phyloP scores from a whole-genome alignment of 345 rosid species.

The Acer yangbiense region DNA sequence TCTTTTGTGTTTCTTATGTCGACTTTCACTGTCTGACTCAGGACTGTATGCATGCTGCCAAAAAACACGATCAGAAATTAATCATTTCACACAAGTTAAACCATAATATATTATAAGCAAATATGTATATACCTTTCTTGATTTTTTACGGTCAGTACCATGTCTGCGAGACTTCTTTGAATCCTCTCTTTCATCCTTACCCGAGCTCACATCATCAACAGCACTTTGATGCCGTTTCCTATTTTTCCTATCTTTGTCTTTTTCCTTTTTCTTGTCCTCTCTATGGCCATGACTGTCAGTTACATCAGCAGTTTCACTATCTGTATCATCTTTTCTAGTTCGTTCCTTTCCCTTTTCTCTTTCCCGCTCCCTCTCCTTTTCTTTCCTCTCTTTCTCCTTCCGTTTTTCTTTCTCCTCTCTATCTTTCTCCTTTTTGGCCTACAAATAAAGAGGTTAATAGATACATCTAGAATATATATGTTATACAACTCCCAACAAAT shows the following conservation, averaged over 20 bases:
- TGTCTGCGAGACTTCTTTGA: conserved; percentile 78
- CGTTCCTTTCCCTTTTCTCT: conserved; percentile 80
- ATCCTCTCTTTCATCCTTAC: conserved; percentile 81
- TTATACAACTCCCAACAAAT: too few species aligned
- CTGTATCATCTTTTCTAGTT: conserved; percentile 74
- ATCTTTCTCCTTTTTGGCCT: conserved; percentile 82
- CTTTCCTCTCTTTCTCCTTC: conserved; percentile 68
- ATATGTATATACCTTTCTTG: conserved; percentile 66
- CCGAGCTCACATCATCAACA: conserved; percentile 75
- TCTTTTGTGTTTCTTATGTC: conserved; percentile 76
- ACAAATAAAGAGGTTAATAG: conserved; percentile 18
- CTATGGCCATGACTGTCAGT: conserved; percentile 61
- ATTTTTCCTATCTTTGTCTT: conserved; percentile 81
- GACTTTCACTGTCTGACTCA: conserved; percentile 76
- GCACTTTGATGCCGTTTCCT: conserved; percentile 74
- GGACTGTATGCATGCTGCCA: conserved; percentile 78
- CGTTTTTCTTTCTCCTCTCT: conserved; percentile 62
- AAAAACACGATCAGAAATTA: conserved; percentile 10
- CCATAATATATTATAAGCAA: not conserved
- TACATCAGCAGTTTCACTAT: conserved; percentile 71
- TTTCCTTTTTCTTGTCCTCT: conserved; percentile 82
- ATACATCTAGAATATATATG: not conserved
- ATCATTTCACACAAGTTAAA: conserved; percentile 9
- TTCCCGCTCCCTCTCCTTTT: conserved; percentile 80
- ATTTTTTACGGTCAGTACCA: conserved; percentile 80